A percentile compares a stretch with the other conserved stretches of the same genome.
Evolutionary conservation across 1,139 yeast genomes (phyloP).

Genomic region (Ogataea hybrid): DNA sequence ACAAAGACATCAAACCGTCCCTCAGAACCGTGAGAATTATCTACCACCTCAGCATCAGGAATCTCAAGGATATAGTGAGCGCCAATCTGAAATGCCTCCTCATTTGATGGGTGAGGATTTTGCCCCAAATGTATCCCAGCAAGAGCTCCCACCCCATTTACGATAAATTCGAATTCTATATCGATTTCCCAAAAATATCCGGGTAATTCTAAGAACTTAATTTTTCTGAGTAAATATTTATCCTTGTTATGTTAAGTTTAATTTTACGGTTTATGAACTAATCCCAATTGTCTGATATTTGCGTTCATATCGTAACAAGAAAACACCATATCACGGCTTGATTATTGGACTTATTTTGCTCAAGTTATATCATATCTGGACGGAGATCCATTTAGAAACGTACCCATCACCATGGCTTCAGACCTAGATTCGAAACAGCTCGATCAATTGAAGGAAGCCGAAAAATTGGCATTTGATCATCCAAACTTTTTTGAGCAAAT

Average conservation of each 20-base stretch:
- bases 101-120: background rate
- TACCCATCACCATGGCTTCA: conserved; percentile 4
- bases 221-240: background rate
- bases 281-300: no score
- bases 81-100: conserved; percentile 2
- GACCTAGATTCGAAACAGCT: conserved; percentile 14
- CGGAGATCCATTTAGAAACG: no score
- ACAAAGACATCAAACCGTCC: conserved; percentile 10
- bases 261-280: no score
- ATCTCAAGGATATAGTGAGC: conserved; percentile 1
- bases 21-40: conserved; percentile 13
- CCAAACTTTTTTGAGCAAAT: conserved; percentile 27
- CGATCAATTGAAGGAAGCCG: conserved; percentile 27
- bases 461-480: conserved; percentile 27
- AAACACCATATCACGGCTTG: background rate
- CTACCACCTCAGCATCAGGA: conserved; percentile 10
- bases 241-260: no score
- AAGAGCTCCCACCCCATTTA: conserved; percentile 23
- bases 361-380: no score
- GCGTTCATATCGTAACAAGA: background rate
- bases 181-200: background rate
- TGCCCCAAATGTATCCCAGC: conserved; percentile 17
- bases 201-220: conserved; percentile 1
- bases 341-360: no score
- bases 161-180: conserved; percentile 5